phyloP scores from a whole-genome alignment of 495 filamentous ascomycete species.

The Eremomyces bilateralis region DNA sequence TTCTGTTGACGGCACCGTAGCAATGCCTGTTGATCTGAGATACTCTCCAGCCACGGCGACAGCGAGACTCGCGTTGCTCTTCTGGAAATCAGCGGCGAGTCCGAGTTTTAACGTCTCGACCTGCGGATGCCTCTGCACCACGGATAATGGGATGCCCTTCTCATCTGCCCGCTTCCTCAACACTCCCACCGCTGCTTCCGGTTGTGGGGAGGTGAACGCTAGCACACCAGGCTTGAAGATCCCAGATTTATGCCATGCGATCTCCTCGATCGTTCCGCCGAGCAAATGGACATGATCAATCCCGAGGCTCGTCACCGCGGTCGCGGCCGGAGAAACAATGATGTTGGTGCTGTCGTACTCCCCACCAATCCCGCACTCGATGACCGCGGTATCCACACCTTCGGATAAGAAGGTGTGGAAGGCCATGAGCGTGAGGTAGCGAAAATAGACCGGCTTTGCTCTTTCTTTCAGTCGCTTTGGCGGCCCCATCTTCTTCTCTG shows the following conservation, averaged over 20 bases:
- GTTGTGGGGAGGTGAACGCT: conserved; percentile 58
- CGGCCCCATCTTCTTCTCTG: conserved; percentile 25
- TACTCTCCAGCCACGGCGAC: conserved; percentile 47
- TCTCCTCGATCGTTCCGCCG: conserved; percentile 66
- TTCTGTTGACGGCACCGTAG: conserved; percentile 23
- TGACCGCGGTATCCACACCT: conserved; percentile 59
- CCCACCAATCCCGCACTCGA: conserved; percentile 86
- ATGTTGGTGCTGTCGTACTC: conserved; percentile 90
- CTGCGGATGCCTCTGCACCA: conserved; percentile 42
- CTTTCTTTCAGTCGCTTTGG: too few relatives aligned
- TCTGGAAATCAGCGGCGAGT: conserved; percentile 64
- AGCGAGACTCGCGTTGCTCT: conserved; percentile 66
- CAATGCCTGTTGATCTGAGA: conserved; percentile 23
- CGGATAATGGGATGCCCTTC: conserved; percentile 32
- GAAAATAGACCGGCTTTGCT: conserved; percentile 73
- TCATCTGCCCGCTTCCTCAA: conserved; percentile 49
- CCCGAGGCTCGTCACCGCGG: conserved; percentile 63
- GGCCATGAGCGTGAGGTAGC: conserved; percentile 75
- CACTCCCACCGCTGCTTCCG: conserved; percentile 40
- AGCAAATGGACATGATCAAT: conserved; percentile 74
- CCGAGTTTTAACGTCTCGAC: conserved; percentile 44
- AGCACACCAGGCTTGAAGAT: conserved; percentile 58
- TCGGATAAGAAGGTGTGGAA: conserved; percentile 71
- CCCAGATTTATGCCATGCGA: conserved; percentile 94
- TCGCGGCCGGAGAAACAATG: conserved; percentile 47